Evolutionary conservation across 129 eudicot species (phyloP), one percentile per base, ranked within the genome.

Genomic region (Saposhnikovia divaricata): DNA sequence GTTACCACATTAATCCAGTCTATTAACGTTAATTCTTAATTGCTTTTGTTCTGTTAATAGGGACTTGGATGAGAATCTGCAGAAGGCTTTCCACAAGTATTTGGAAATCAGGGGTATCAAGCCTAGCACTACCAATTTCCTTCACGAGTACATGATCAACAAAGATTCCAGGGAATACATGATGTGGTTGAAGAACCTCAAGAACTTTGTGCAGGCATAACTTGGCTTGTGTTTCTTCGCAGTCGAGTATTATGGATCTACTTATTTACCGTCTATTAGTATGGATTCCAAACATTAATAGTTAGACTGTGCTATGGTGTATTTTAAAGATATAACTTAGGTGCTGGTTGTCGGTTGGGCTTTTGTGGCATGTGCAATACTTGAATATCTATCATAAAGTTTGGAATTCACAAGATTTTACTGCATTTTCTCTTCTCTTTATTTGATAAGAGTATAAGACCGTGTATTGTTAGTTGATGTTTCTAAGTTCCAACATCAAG

Each of bases 31-130:
- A 47, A 11, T 9, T n/a, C 34, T 21, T 46, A 15, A 42, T 53
- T 27, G 44, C 3, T 61, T 42, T 43, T 31, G 9, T 16, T 48
- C 15, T 73, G 34, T 74, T 9, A 76, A 37, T 80, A 93, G 98
- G 81, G 96, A 95, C 68, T 85, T 95, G 93, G 96, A 92, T 81
- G 97, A 89, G 84, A 92, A 92, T 87, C 72, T 90, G 82, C 97
- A 95, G 81, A 92, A 90, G 90, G 97, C 91, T 31, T 90, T 95
- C 80, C 92, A 95, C 84, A 90, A 89, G 93, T 95, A 95, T 78
- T 86, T 95, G 83, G 96, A 90, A 82, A 88, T 89, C 13, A 88
- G 98, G 84, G 98, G 98, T 21, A 87, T 95, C 79, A 92, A 84
- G 82, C 89, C 97, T 23, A 89, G 90, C 77, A 78, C 84, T 3